These are phyloP conservation scores for Pleurotus giganteus DNA, from an alignment of 768 basidiomycete species.

Conservation along the genomic window DNA sequence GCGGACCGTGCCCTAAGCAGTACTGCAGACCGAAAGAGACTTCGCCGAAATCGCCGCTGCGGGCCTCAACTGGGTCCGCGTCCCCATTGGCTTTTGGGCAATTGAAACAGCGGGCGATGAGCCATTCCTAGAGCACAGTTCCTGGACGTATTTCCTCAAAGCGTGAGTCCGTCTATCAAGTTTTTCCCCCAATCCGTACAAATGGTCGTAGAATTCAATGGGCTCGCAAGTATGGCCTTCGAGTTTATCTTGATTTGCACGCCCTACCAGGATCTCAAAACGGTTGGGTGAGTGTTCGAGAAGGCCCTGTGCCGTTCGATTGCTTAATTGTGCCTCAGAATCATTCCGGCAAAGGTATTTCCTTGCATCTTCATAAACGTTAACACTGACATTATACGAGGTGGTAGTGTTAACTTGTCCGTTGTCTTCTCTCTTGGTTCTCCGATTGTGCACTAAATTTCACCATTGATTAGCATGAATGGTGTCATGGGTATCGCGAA, in stretches of 20 bases:
- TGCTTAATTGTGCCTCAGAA: slow-evolving; percentile 31
- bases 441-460: slow-evolving; percentile 1
- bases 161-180: slow-evolving; percentile 28
- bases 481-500: slow-evolving; percentile 91
- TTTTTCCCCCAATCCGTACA: slow-evolving; percentile 58
- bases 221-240: slow-evolving; percentile 91
- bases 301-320: background rate
- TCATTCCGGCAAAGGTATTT: slow-evolving; percentile 48
- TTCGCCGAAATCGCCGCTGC: slow-evolving; percentile 73
- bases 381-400: slow-evolving; percentile 19
- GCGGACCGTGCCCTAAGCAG: background rate
- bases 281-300: slow-evolving; percentile 54
- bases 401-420: slow-evolving; percentile 65
- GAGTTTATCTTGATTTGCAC: slow-evolving; percentile 83
- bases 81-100: slow-evolving; percentile 87
- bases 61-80: slow-evolving; percentile 84
- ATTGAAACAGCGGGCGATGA: slow-evolving; percentile 75
- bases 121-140: slow-evolving; percentile 75
- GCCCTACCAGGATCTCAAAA: slow-evolving; percentile 77
- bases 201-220: slow-evolving; percentile 74
- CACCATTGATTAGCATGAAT: slow-evolving; percentile 40
- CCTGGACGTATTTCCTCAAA: slow-evolving; percentile 65
- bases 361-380: slow-evolving; percentile 11
- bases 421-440: slow-evolving; percentile 14
- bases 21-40: slow-evolving; percentile 62